A percentile compares a stretch with the other conserved stretches of the same genome.
phyloP scores from a whole-genome alignment of 208 protist genomes.

The Leishmania mexicana region DNA sequence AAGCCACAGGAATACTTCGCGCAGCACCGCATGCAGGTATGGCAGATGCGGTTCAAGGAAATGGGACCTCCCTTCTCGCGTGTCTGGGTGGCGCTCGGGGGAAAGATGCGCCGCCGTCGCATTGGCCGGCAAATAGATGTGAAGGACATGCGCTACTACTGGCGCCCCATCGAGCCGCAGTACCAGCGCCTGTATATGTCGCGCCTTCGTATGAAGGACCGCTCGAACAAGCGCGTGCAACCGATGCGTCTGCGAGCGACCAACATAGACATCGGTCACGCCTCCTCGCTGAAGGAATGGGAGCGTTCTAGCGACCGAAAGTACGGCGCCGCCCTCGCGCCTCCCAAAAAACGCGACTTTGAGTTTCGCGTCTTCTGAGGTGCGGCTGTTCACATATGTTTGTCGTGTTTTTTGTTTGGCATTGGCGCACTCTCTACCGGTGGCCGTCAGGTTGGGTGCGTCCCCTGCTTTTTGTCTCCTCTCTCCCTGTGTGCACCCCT shows the following conservation, averaged over 20 bases:
- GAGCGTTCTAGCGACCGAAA: constrained; percentile 76
- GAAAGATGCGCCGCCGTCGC: constrained; percentile 90
- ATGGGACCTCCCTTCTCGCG: constrained; percentile 85
- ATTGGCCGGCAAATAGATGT: constrained; percentile 88
- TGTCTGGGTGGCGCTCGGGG: constrained; percentile 89
- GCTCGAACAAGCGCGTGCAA: constrained; percentile 49
- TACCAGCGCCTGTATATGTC: constrained; percentile 93
- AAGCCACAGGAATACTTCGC: constrained; percentile 68
- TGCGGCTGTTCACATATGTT: background rate
- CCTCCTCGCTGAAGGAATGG: constrained; percentile 66
- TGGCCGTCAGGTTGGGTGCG: background rate
- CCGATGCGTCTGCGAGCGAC: constrained; percentile 78
- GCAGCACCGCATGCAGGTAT: constrained; percentile 83
- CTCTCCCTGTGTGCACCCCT: background rate
- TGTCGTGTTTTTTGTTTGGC: background rate
- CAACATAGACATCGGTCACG: constrained; percentile 73
- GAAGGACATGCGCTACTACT: constrained; percentile 91
- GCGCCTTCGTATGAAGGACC: constrained; percentile 65
- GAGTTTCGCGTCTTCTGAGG: constrained; percentile 89
- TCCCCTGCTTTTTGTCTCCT: background rate
- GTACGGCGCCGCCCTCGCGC: constrained; percentile 71
- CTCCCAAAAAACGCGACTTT: constrained; percentile 77
- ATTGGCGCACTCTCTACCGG: background rate
- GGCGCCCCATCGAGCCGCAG: constrained; percentile 89
- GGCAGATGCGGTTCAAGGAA: constrained; percentile 91